Base-by-base conservation (phyloP, 306 rosid species). In the Ochetophila trinervis region DNA sequence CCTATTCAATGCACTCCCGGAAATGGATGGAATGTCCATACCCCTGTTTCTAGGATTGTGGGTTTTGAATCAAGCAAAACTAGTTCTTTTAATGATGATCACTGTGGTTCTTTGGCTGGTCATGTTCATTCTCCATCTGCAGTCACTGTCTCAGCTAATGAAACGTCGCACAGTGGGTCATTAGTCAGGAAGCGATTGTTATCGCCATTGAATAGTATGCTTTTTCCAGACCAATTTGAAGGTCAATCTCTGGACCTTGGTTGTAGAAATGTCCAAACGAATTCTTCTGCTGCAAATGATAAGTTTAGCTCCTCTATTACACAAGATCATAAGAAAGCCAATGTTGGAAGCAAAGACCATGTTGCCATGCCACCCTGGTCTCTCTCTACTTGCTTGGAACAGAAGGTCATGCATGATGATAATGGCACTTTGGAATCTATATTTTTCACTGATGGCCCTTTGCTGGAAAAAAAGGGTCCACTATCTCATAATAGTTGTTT, bases 271-370 rank as follows among this genome's bases (percentile, higher is more conserved):
- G 55, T 45, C 36, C 79, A 18, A 60, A 54, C 61, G 15, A 66
- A 68, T 74, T 55, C 74, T 36, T 69, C 72, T 24, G 49, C 76
- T 10, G 69, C 63, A 74, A 62, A 71, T 72, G 83, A 77, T 13
- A 74, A 73, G 57, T 40, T 47, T 53, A 64, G 83, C 64, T 65
- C 35, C 47, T 68, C 78, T 62, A 36, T 49, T 7, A 73, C 77
- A 53, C 85, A 86, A 57, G 96, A 94, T 74, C 71, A 78, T 72
- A 94, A 94, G 90, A 93, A 93, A 85, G 97, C 99, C 56, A 80
- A 88, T 78, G 73, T 90, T 67, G 99, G 97, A 67, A 60, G 84
- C 68, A 78, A 74, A 72, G 72, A 21, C 80, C 70, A 68, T 61
- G 68, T 55, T 59, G n/a, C 74, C 57, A 44, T 67, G 72, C 83